A percentile compares a stretch with the other conserved stretches of the same genome.
Evolutionary conservation across 768 basidiomycete genomes (phyloP).

Genomic region (Cystofilobasidium bisporidii): DNA sequence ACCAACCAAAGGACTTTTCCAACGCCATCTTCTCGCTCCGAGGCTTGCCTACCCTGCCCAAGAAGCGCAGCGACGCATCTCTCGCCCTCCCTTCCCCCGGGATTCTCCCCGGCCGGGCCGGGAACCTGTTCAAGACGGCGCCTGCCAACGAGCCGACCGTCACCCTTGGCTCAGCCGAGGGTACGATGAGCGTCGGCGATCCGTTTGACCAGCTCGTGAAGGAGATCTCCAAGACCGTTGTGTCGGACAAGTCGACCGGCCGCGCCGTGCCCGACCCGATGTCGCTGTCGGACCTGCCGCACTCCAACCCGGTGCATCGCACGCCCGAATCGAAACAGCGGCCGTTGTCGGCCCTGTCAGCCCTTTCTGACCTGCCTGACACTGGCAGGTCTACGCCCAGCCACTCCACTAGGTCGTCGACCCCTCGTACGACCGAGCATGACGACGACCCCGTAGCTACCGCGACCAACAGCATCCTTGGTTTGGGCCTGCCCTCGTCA

Average conservation of each 20-base stretch:
- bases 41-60: constrained; percentile 2
- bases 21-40: constrained; percentile 18
- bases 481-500: not conserved
- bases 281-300: not conserved
- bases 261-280: not conserved
- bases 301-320: not conserved
- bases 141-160: constrained; percentile 12
- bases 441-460: not conserved
- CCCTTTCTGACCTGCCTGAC: not conserved
- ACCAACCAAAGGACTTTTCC: constrained; percentile 50
- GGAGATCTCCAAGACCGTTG: not conserved
- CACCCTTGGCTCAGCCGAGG: constrained; percentile 4
- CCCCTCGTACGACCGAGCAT: too few species aligned
- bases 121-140: constrained; percentile 1
- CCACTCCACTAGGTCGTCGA: not conserved
- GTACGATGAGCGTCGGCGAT: not conserved
- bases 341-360: constrained; percentile 5
- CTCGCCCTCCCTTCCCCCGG: constrained; percentile 5
- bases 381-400: not conserved
- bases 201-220: not conserved
- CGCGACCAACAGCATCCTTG: not conserved
- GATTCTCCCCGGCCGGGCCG: not conserved
- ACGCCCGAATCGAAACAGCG: constrained; percentile 1
- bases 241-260: too few species aligned
- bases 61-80: constrained; percentile 12